Base-by-base conservation (phyloP, 2,329 filamentous ascomycete genomes). In the Ophiosphaerella narmari region DNA sequence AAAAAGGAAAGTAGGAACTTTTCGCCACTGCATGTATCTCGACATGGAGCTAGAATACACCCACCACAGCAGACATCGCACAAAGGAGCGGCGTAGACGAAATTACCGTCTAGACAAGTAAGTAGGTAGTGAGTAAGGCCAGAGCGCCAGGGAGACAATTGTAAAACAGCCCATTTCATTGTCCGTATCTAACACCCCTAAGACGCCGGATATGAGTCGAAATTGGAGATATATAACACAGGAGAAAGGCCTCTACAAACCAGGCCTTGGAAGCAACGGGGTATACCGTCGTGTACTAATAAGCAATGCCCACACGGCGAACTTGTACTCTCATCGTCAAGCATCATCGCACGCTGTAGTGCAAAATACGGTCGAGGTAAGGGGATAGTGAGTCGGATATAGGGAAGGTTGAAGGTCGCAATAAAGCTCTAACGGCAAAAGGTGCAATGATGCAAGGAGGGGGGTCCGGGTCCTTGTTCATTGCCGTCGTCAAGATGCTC, bases 311-410 rank as follows among this genome's bases (percentile, higher is more conserved):
- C 52, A 55, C 50, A 45, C 52, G 54, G 56, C 50, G 57, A 52
- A 55, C 46, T 57, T 62, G 59, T 68, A 57, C 60, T 68, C 65
- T 59, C 56, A 48, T 69, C 66, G 57, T 70, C 60, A 68, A 60
- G 55, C 66, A 55, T 70, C 48, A 58, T 60, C 51, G 60, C 63
- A 63, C 62, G 50, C 43, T 54, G 54, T 61, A 58, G 56, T 57
- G 54, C 54, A 57, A 50, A 55, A 55, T 56, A 40, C 50, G 44
- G 52, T 50, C 41, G 58, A 53, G 18, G 33, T 9, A 23, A 26
- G 24, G 55, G 63, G 62, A 60, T 59, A 52, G 50, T 40, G 44
- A 29, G 41, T 55, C 39, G 47, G 43, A 44, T 44, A 41, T 49
- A 49, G 39, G 43, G 48, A 49, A 43, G 43, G 34, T 46, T 44